Evolutionary conservation across 2,329 filamentous ascomycete genomes (phyloP).

Genomic region (Ophidiomyces ophidiicola): DNA sequence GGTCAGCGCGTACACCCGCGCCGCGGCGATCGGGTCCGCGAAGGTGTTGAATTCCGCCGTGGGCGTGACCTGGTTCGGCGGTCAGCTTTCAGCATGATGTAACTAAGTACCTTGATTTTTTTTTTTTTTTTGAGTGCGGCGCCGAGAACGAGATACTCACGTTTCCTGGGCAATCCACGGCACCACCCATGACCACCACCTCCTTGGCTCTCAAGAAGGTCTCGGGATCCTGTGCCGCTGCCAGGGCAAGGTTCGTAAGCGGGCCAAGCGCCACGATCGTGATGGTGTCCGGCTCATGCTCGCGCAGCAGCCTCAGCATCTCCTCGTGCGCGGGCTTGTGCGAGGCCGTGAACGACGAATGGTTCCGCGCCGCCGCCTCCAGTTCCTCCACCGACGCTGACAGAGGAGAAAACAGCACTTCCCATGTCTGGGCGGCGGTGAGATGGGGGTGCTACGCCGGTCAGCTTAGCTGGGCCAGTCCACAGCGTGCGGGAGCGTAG

Average conservation of each 20-base stretch:
- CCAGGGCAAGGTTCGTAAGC: slow-evolving; percentile 83
- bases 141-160: slow-evolving; percentile 33
- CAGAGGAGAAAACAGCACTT: slow-evolving; percentile 49
- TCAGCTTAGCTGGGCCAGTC: neutral
- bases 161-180: slow-evolving; percentile 68
- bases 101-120: neutral
- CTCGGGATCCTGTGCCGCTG: slow-evolving; percentile 76
- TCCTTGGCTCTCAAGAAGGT: slow-evolving; percentile 82
- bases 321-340: slow-evolving; percentile 63
- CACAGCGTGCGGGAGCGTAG: neutral
- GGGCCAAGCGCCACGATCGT: slow-evolving; percentile 86
- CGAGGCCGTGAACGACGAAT: slow-evolving; percentile 61
- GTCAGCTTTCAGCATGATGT: too few species aligned
- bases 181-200: slow-evolving; percentile 89
- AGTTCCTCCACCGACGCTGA: slow-evolving; percentile 38
- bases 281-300: slow-evolving; percentile 71
- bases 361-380: slow-evolving; percentile 26
- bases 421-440: slow-evolving; percentile 62
- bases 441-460: slow-evolving; percentile 54
- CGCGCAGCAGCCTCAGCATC: slow-evolving; percentile 72
- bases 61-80: slow-evolving; percentile 45
- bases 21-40: slow-evolving; percentile 68
- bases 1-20: slow-evolving; percentile 64
- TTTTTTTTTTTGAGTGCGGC: neutral
- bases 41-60: slow-evolving; percentile 92